Conservation (phyloP, 2,329 filamentous ascomycete species). For the Chalara sp. region DNA sequence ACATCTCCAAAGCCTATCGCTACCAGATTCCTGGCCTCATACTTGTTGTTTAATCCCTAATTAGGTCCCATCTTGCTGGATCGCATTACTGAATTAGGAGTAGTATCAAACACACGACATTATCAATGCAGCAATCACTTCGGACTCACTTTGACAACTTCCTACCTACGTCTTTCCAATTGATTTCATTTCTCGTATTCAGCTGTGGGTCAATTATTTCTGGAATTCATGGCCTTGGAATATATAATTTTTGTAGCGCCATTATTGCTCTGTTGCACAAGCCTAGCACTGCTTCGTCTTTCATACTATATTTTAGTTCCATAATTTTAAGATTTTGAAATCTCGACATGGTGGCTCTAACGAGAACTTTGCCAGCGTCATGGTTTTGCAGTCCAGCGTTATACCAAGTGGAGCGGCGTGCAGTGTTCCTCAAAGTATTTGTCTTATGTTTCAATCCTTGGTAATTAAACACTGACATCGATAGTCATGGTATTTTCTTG, state of each 20-base stretch:
- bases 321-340: neutral
- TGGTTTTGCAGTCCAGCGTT: conserved; percentile 43
- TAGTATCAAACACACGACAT: neutral
- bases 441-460: neutral
- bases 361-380: conserved; percentile 42
- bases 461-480: neutral
- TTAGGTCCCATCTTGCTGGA: conserved; percentile 6
- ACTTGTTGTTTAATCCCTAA: no score
- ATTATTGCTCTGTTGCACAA: no score
- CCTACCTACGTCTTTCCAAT: no score
- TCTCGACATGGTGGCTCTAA: conserved; percentile 15
- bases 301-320: neutral
- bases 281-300: neutral
- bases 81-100: conserved; percentile 15
- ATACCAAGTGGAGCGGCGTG: conserved; percentile 42
- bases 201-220: no score
- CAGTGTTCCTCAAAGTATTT: conserved; percentile 40
- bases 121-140: no score
- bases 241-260: no score
- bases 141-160: no score
- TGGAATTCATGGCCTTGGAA: no score
- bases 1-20: no score
- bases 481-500: conserved; percentile 45
- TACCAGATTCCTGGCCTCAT: no score
- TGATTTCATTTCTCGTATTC: neutral